phyloP scores from a whole-genome alignment of 495 filamentous ascomycete species.

The Lasiosphaeria ovina region DNA sequence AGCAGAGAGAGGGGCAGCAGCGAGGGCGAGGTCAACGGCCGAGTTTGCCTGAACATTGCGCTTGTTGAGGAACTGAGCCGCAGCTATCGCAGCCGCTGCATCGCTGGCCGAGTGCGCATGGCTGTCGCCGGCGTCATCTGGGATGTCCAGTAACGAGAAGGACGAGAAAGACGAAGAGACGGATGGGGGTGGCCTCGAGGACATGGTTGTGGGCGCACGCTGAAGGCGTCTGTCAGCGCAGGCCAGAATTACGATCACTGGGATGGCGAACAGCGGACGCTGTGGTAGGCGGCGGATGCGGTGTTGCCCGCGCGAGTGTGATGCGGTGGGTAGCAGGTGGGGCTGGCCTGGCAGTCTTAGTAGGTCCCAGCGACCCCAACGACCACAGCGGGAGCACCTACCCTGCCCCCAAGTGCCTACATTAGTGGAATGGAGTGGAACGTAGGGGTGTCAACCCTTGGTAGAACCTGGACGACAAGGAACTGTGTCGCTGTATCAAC shows the following conservation, averaged over 20 bases:
- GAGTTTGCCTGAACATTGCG: slow-evolving; percentile 23
- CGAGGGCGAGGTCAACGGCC: not conserved
- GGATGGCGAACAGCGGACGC: slow-evolving; percentile 18
- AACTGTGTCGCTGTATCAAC: no score
- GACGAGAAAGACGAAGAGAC: slow-evolving; percentile 5
- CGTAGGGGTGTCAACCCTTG: no score
- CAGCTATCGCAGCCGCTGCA: slow-evolving; percentile 24
- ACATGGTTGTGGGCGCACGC: not conserved
- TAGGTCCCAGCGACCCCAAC: no score
- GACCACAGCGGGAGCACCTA: no score
- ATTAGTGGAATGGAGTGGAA: no score
- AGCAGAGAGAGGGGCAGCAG: not conserved
- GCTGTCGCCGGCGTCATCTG: slow-evolving; percentile 16
- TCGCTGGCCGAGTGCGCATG: slow-evolving; percentile 18
- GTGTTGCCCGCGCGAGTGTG: not conserved
- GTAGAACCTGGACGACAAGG: no score
- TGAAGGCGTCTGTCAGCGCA: not conserved
- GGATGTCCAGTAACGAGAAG: slow-evolving; percentile 6
- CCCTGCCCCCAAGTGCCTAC: no score
- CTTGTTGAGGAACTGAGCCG: slow-evolving; percentile 20
- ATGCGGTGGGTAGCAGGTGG: no score
- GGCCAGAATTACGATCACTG: not conserved
- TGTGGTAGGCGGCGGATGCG: slow-evolving; percentile 10
- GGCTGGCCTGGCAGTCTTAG: no score
- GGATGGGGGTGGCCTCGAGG: slow-evolving; percentile 7